Evolutionary conservation across 2,329 filamentous ascomycete genomes (phyloP).

Genomic region (Penicillium sp.): DNA sequence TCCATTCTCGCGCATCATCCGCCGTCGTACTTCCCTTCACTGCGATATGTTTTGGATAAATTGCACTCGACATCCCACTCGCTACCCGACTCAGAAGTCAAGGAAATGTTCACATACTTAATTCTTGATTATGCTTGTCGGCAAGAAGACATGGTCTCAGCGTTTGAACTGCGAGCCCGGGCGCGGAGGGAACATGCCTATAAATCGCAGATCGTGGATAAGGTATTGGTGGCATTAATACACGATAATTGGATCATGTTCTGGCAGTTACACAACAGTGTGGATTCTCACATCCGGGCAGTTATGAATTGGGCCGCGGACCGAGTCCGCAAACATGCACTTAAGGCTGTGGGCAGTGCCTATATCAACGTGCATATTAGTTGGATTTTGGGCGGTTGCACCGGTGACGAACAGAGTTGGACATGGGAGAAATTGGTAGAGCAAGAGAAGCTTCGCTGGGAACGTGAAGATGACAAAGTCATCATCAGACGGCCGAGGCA

Average conservation of each 20-base stretch:
- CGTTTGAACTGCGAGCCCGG: conserved; percentile 61
- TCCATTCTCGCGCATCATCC: conserved; percentile 76
- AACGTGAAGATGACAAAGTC: conserved; percentile 67
- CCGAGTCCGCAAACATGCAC: conserved; percentile 66
- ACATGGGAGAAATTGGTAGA: conserved; percentile 69
- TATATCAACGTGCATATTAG: conserved; percentile 78
- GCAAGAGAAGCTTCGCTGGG: conserved; percentile 77
- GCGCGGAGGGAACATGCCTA: conserved; percentile 53
- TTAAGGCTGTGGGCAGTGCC: conserved; percentile 80
- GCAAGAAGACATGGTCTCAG: conserved; percentile 68
- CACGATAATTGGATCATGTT: conserved; percentile 82
- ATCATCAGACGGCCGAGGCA: conserved; percentile 62
- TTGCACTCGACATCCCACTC: conserved; percentile 64
- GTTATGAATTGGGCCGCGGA: conserved; percentile 79
- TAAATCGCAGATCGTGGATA: conserved; percentile 64
- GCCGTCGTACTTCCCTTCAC: conserved; percentile 84
- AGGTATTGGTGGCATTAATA: conserved; percentile 65
- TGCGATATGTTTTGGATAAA: conserved; percentile 69
- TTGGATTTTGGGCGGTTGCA: conserved; percentile 56
- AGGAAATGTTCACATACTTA: conserved; percentile 75
- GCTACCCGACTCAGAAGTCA: conserved; percentile 67
- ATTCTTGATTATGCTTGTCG: conserved; percentile 88
- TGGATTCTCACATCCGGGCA: conserved; percentile 75
- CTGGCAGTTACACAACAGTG: conserved; percentile 63
- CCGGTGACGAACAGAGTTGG: conserved; percentile 41